Evolutionary conservation across 495 filamentous ascomycete species (phyloP).

Genomic region (Lasiosphaeris hirsuta): DNA sequence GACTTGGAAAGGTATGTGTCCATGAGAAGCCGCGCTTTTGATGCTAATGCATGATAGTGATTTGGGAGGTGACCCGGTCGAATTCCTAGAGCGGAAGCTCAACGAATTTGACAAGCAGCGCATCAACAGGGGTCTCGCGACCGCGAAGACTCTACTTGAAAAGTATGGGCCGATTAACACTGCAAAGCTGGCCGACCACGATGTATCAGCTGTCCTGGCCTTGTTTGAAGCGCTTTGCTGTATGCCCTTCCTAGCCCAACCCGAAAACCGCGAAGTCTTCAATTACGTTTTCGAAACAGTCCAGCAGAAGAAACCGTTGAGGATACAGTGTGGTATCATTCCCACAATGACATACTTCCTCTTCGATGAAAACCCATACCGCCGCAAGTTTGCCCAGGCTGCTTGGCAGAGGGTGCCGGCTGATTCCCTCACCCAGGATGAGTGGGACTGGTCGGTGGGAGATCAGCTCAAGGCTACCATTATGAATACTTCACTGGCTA

Average conservation of each 20-base stretch:
- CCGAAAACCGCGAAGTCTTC: slow-evolving; percentile 51
- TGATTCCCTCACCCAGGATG: slow-evolving; percentile 52
- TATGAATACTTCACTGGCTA: slow-evolving; percentile 17
- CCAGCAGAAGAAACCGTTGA: slow-evolving; percentile 68
- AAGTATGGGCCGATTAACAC: slow-evolving; percentile 31
- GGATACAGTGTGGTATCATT: slow-evolving; percentile 61
- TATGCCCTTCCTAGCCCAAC: slow-evolving; percentile 41
- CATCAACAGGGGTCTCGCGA: slow-evolving; percentile 35
- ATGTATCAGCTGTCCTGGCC: slow-evolving; percentile 41
- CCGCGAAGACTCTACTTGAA: slow-evolving; percentile 37
- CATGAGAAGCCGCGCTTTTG: not conserved
- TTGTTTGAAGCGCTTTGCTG: slow-evolving; percentile 54
- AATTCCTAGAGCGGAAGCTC: slow-evolving; percentile 38
- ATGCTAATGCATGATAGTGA: slow-evolving; percentile 37
- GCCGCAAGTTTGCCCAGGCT: slow-evolving; percentile 63
- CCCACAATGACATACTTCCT: slow-evolving; percentile 80
- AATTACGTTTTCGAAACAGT: slow-evolving; percentile 73
- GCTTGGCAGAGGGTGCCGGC: slow-evolving; percentile 61
- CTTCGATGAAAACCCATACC: slow-evolving; percentile 60
- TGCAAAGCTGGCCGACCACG: slow-evolving; percentile 28
- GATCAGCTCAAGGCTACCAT: slow-evolving; percentile 55
- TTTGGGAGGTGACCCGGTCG: slow-evolving; percentile 29
- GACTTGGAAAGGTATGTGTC: slow-evolving; percentile 39
- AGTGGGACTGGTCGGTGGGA: slow-evolving; percentile 81
- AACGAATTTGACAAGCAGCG: slow-evolving; percentile 43